Evolutionary conservation across 768 basidiomycete species (phyloP).

Genomic region (Terana coerulea): DNA sequence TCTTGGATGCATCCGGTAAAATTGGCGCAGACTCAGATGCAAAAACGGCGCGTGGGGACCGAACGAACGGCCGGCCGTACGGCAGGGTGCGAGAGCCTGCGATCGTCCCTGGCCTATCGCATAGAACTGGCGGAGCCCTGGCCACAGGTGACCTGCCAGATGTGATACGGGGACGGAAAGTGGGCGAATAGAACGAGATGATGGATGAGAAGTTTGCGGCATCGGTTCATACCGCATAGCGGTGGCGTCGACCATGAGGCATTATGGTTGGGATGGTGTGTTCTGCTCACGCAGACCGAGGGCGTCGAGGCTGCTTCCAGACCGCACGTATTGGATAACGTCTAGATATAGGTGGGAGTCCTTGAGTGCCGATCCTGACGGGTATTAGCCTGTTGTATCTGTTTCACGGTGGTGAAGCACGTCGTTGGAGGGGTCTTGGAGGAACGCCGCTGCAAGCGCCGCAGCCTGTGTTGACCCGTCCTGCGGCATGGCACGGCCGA

Average conservation of each 20-base stretch:
- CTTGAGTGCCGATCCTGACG: no score
- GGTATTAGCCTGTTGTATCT: no score
- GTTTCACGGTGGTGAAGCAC: no score
- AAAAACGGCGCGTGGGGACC: not conserved
- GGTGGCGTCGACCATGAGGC: no score
- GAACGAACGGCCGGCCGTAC: not conserved
- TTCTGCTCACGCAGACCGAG: not conserved
- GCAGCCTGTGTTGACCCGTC: not conserved
- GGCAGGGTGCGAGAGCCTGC: not conserved
- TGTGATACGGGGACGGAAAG: not conserved
- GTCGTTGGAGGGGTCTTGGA: no score
- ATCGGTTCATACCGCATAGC: not conserved
- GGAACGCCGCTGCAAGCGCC: no score
- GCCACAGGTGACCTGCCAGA: constrained; percentile 1
- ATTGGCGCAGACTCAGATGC: not conserved
- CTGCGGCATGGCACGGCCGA: not conserved
- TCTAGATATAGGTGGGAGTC: no score
- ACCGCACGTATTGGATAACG: no score
- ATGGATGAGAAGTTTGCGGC: constrained; percentile 2
- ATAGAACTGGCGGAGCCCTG: not conserved
- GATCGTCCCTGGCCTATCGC: not conserved
- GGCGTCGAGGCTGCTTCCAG: not conserved
- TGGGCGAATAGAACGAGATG: not conserved
- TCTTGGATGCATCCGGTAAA: not conserved
- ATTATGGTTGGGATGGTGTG: not conserved